Evolutionary conservation across 208 protist species (phyloP), one percentile per base, ranked within the genome.

Genomic region (Leishmania lainsoni): DNA sequence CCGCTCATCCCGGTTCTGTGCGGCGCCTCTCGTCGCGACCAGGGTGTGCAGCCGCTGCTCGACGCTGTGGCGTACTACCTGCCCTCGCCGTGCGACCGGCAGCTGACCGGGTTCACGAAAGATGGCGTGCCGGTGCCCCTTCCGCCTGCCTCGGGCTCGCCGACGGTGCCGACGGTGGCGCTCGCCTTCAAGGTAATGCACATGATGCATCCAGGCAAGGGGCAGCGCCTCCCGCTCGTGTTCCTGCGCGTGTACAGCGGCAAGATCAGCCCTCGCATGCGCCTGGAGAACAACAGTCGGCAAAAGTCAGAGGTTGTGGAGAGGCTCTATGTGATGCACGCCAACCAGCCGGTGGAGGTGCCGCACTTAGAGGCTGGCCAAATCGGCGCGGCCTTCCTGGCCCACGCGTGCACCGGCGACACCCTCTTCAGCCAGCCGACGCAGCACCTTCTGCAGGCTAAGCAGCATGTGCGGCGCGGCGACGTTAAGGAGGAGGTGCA

Each of bases 131-230:
- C 87, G 1, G 90, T 92, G 0, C 70, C 87, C 10, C 84, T 95
- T 12, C 92, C 89, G 5, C 83, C 89, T 9, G 84, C 84, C 14
- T 88, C 83, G 4, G 66, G 75, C 5, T 51, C 76, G 14, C 76
- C 85, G 20, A 84, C 86, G 16, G 87, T 86, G 74, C 88, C 95
- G 61, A 93, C 92, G 3, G 81, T 96, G 45, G 97, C 96, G 16
- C 83, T 99, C 22, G 97, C 93, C 56, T 99, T 98, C 86, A 99
- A 99, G 90, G 97, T 99, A 20, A 95, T 59, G 79, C 92, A 98
- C 81, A 73, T 86, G 14, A 82, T 87, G 29, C 76, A 87, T 42
- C 88, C 90, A 26, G 85, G 54, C 81, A 97, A 92, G 77, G n/a
- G 88, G 65, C 83, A 79, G 78, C 90, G 94, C 12, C 88, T 91